Conservation (phyloP, 768 basidiomycete genomes). For the Sarcodon aspratus region DNA sequence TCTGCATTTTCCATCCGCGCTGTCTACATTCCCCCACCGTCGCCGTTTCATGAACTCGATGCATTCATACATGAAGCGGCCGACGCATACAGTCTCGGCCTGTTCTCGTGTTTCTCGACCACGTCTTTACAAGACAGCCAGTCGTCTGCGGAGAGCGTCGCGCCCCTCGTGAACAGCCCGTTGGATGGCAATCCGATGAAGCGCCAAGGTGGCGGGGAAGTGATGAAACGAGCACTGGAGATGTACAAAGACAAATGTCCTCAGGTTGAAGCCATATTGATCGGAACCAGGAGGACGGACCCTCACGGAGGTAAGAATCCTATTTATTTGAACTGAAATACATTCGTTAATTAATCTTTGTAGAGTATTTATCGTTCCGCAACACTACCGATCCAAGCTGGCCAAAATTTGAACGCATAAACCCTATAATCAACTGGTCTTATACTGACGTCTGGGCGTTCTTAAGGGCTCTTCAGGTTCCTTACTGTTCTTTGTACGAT, state of each 20-base stretch:
- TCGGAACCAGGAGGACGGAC: conserved; percentile 84
- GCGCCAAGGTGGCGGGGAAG: conserved; percentile 39
- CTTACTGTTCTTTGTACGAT: conserved; percentile 86
- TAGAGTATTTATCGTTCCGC: conserved; percentile 61
- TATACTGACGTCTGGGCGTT: conserved; percentile 89
- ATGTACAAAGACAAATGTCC: conserved; percentile 59
- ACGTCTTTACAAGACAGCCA: conserved; percentile 23
- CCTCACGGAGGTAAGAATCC: conserved; percentile 84
- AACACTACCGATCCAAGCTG: conserved; percentile 83
- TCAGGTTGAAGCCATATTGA: conserved; percentile 67
- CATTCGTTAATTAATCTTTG: not conserved
- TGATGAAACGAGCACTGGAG: conserved; percentile 72
- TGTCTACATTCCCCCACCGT: conserved; percentile 84
- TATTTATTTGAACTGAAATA: not conserved
- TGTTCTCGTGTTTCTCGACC: conserved; percentile 47
- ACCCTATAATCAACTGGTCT: conserved; percentile 94
- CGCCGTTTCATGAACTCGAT: conserved; percentile 80
- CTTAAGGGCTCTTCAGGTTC: conserved; percentile 59
- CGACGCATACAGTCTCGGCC: conserved; percentile 58
- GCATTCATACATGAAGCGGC: conserved; percentile 63
- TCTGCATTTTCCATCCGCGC: conserved; percentile 39
- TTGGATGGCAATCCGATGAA: conserved; percentile 1
- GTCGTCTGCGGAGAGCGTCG: not conserved
- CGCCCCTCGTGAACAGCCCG: conserved; percentile 6
- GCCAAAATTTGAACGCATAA: conserved; percentile 84